Evolutionary conservation across 371 early-diverging fungal genomes (phyloP).

Genomic region (Apophysomyces elegans): DNA sequence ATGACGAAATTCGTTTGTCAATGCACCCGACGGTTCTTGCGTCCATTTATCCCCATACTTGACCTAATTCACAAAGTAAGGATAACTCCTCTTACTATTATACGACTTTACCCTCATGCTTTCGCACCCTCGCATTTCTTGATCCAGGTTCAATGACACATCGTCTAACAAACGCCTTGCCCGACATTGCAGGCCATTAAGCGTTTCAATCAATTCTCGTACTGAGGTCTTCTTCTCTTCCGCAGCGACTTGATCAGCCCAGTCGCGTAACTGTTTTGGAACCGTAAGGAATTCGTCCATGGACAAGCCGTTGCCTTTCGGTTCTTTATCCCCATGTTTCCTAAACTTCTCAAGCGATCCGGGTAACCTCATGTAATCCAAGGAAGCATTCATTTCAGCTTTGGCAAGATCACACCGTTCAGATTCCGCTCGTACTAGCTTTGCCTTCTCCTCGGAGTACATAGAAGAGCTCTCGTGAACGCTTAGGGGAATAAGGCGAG

Average conservation of each 20-base stretch:
- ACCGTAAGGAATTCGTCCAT: constrained; percentile 63
- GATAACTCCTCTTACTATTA: neutral
- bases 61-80: constrained; percentile 35
- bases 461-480: constrained; percentile 91
- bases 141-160: constrained; percentile 67
- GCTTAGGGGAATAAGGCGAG: constrained; percentile 83
- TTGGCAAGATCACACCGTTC: constrained; percentile 82
- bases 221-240: constrained; percentile 51
- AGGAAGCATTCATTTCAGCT: constrained; percentile 82
- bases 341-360: constrained; percentile 77
- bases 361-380: constrained; percentile 88
- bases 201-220: constrained; percentile 56
- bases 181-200: constrained; percentile 65
- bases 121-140: constrained; percentile 89
- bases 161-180: constrained; percentile 70
- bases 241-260: constrained; percentile 62
- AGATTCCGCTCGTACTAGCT: constrained; percentile 79
- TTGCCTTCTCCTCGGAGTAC: constrained; percentile 95
- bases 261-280: constrained; percentile 63
- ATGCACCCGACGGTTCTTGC: constrained; percentile 78
- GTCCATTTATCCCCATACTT: constrained; percentile 84
- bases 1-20: constrained; percentile 73
- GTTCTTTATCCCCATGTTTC: constrained; percentile 29
- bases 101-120: constrained; percentile 62
- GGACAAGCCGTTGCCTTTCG: constrained; percentile 50